These are phyloP conservation scores for Neofusicoccum kwambonambiense DNA, from an alignment of 2,329 filamentous ascomycete genomes.

Conservation along the genomic window DNA sequence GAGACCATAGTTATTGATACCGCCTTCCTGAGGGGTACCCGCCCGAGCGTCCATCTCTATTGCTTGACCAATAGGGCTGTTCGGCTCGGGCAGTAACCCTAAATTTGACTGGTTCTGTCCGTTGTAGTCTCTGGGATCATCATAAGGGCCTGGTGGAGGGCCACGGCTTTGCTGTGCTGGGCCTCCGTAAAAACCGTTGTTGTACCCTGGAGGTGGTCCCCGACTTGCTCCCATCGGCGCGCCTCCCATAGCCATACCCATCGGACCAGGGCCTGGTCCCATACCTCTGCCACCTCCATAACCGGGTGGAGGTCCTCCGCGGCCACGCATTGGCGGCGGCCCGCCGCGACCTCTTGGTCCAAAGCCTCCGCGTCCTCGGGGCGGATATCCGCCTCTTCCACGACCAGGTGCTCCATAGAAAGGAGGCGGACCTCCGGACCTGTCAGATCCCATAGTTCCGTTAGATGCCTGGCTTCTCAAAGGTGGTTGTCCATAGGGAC, in stretches of 20 bases:
- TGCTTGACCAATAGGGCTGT: conserved; percentile 57
- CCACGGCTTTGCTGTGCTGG: conserved; percentile 44
- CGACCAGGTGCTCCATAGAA: conserved; percentile 26
- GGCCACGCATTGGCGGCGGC: conserved; percentile 27
- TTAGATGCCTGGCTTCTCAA: conserved; percentile 29
- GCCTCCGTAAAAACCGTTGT: conserved; percentile 35
- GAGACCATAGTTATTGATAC: conserved; percentile 38
- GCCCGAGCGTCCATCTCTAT: conserved; percentile 74
- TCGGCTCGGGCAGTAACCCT: conserved; percentile 27
- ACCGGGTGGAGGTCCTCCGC: conserved; percentile 38
- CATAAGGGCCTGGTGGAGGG: conserved; percentile 35
- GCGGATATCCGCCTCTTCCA: conserved; percentile 25
- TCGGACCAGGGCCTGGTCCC: conserved; percentile 21
- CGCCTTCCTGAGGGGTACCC: conserved; percentile 27
- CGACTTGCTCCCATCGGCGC: conserved; percentile 44
- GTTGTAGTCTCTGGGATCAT: conserved; percentile 27
- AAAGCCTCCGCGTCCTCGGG: conserved; percentile 38
- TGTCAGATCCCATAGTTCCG: conserved; percentile 38
- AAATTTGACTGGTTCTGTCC: conserved; percentile 44
- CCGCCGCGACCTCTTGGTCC: conserved; percentile 36
- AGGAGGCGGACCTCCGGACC: conserved; percentile 41
- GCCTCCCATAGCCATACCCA: conserved; percentile 19
- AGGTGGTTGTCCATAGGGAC: conserved; percentile 46
- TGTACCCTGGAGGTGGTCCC: conserved; percentile 43
- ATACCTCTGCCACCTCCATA: conserved; percentile 38